Base-by-base conservation (phyloP, 2,329 filamentous ascomycete genomes). In the Arachnopeziza araneosa region DNA sequence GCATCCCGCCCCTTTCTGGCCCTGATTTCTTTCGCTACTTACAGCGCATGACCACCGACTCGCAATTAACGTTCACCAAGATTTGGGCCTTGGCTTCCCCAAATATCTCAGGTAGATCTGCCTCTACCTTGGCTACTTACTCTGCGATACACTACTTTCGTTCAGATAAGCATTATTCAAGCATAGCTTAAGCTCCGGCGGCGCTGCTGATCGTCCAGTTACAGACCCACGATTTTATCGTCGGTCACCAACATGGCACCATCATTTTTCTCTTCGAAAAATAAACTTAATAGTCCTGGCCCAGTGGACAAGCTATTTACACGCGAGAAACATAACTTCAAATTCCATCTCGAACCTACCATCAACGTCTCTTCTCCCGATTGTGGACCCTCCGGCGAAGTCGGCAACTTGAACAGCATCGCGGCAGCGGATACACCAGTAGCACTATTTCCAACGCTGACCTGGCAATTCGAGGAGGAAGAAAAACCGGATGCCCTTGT, bases 211-310 rank as follows among this genome's bases (percentile, higher is more conserved):
- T 53, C 22, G 21, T 53, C 51, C 36, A 19, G 36, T 44, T 44
- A 44, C 6, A 44, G 36, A 44, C 17, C 36, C 23, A 26, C 23
- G 23, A 26, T 53, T 53, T 23, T 55, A 55, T 48, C 6, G 54
- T 48, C 49, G 54, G 30, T 55, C 54, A 49, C 30, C 54, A 48
- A 55, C 30, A 55, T 55, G 54, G 32, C 54, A 55, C 54, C n/a
- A 49, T 55, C 54, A 49, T 48, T 55, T 49, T 55, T 55, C 54
- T 55, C 54, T 48, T 55, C 54, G 36, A 55, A 55, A 36, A 55
- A 55, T 32, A 55, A 23, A 55, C 54, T 48, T 55, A 32, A 55
- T 32, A 55, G 30, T 49, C 54, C 54, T 23, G 54, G 54, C 36
- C 54, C 54, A 17, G 30, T 55, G 23, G 17, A 48, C 26, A 55